A percentile compares a stretch with the other conserved stretches of the same genome.
phyloP scores from a whole-genome alignment of 2,329 filamentous ascomycete species.

The Verruconis gallopava region DNA sequence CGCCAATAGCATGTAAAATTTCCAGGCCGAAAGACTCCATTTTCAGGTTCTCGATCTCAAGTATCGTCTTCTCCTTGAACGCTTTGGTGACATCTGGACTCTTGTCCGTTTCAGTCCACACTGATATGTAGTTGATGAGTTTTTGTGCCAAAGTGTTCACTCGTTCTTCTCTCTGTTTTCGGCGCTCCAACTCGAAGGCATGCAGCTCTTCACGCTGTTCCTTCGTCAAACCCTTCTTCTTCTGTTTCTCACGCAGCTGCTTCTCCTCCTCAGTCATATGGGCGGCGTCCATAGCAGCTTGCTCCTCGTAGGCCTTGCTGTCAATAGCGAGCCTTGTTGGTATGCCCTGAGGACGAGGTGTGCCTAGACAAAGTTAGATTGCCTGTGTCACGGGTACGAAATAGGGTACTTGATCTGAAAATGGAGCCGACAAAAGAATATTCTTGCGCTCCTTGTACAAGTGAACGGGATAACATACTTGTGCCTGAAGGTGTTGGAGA shows the following conservation, averaged over 20 bases:
- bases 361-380: slow-evolving; percentile 14
- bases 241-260: slow-evolving; percentile 64
- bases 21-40: slow-evolving; percentile 98
- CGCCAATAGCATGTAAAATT: slow-evolving; percentile 87
- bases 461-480: slow-evolving; percentile 1
- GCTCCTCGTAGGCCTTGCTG: slow-evolving; percentile 59
- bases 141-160: slow-evolving; percentile 75
- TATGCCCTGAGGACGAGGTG: slow-evolving; percentile 42
- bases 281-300: slow-evolving; percentile 50
- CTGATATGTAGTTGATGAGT: slow-evolving; percentile 74
- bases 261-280: slow-evolving; percentile 61
- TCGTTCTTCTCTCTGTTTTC: slow-evolving; percentile 73
- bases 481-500: slow-evolving; percentile 14
- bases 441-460: no score
- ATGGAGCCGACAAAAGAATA: no score
- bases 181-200: slow-evolving; percentile 77
- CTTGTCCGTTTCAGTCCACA: slow-evolving; percentile 98
- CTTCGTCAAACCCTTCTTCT: slow-evolving; percentile 82
- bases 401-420: slow-evolving; percentile 10
- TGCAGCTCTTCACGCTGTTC: slow-evolving; percentile 88
- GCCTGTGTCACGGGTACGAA: slow-evolving; percentile 25
- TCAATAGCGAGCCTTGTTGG: slow-evolving; percentile 76
- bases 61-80: slow-evolving; percentile 85
- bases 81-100: slow-evolving; percentile 68
- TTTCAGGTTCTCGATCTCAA: slow-evolving; percentile 96